Base-by-base conservation (phyloP, 75 land plant species). In the Azolla pinnata region DNA sequence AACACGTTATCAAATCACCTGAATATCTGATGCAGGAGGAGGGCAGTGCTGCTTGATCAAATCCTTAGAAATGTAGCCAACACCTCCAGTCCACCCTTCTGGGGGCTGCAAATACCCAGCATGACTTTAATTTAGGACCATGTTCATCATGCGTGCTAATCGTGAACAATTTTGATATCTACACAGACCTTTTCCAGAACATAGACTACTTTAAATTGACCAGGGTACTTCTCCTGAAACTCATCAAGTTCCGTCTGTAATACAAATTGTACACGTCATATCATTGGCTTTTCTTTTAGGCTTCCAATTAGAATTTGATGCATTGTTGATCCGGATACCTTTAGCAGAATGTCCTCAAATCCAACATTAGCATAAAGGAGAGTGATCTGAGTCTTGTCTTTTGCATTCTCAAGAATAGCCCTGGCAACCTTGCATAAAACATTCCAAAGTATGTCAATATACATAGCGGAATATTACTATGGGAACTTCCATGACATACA, bases 401-500 rank as follows among this genome's bases (percentile, higher is more conserved):
- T 72, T 32, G 83, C 83, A 61, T 90, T 84, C 74, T 87, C 97
- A 29, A 90, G 29, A 24, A 87, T 87, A 3, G 97, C 97, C 58
- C 92, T 79, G 8, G 97, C 57, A 66, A 90, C 96, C 90, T 89
- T 29, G n/a, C n/a, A n/a, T n/a, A n/a, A n/a, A n/a, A n/a, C n/a
- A n/a, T n/a, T n/a, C n/a, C n/a, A n/a, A n/a, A n/a, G n/a, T n/a
- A n/a, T n/a, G n/a, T n/a, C n/a, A n/a, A n/a, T n/a, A n/a, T n/a
- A n/a, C n/a, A n/a, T n/a, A n/a, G n/a, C n/a, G n/a, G n/a, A n/a
- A n/a, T n/a, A n/a, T n/a, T n/a, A n/a, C n/a, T n/a, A n/a, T n/a
- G n/a, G n/a, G n/a, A n/a, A n/a, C n/a, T n/a, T 5, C 40, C 8
- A 50, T 7, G 4, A 24, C 19, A 24, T 19, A 50, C 19, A 31